Evolutionary conservation across 495 filamentous ascomycete species (phyloP), one percentile per base, ranked within the genome.

Genomic region (Lasiosphaeriaceae sp.): DNA sequence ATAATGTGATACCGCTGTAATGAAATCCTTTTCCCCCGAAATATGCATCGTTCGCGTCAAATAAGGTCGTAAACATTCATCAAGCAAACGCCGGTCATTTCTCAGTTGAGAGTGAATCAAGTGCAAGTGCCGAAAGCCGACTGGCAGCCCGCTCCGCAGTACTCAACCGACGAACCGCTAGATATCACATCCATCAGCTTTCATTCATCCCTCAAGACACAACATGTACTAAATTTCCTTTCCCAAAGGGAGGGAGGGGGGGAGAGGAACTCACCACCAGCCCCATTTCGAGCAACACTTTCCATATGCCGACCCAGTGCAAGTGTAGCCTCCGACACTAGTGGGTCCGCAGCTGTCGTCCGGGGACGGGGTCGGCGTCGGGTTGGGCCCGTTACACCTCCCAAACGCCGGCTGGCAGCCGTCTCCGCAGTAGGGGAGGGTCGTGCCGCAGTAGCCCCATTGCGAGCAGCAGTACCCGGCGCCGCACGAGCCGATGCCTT

Each of bases 271-370:
- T 55, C 51, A 65, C 65, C 65, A 69, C 51, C 49, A 66, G 44
- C 66, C 66, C 49, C 58, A 59, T 8, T 57, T 24, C 23, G 59
- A 63, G 58, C 64, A 69, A 45, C 66, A 69, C 7, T 60, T 47
- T 14, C 61, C 61, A 7, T 52, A 57, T 3, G 52, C 31, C 5
- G 60, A 63, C 19, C 61, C 61, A 20, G 26, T 19, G 48, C 66
- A 69, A 8, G 57, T 69, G 41, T 59, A 60, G 5, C 24, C 35
- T 8, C 55, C 55, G 31, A 35, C 50, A 37, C 47, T 60, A n/a
- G 47, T 50, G 21, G 58, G 56, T 3, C 58, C 61, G 45, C 66
- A 69, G 34, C 52, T 56, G 1, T 31, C 56, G 47, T 66, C 61
- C 14, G 66, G 55, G 3, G 64, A 64, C n/a, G 37, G 37, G 3